Conservation (phyloP, 2,329 filamentous ascomycete species). For the Gliomastix tumulicola region DNA sequence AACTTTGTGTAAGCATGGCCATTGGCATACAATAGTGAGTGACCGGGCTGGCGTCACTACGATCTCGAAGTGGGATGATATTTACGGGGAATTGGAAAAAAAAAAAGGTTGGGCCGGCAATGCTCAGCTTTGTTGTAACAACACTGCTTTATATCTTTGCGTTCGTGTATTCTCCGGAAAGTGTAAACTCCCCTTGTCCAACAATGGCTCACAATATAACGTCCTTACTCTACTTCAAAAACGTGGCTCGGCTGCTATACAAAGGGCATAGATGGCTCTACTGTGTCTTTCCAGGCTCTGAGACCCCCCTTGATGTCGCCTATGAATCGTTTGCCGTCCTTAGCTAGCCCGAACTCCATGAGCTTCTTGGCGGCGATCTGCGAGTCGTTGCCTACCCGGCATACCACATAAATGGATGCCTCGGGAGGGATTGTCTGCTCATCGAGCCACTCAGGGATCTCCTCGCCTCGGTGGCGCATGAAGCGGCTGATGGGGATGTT, state of each 20-base stretch:
- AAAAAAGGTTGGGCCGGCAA: no score
- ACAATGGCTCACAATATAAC: not conserved
- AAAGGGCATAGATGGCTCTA: slow-evolving; percentile 54
- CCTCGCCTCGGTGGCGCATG: slow-evolving; percentile 37
- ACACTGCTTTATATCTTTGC: no score
- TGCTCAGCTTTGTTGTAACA: no score
- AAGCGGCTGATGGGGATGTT: slow-evolving; percentile 58
- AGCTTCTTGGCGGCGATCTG: slow-evolving; percentile 62
- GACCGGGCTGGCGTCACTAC: no score
- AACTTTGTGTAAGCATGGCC: slow-evolving; percentile 57
- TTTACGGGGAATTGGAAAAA: no score
- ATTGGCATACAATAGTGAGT: no score
- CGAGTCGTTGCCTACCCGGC: slow-evolving; percentile 71
- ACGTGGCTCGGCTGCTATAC: slow-evolving; percentile 28
- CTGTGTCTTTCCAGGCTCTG: slow-evolving; percentile 61
- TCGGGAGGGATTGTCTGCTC: slow-evolving; percentile 23
- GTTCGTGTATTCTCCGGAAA: slow-evolving; percentile 7
- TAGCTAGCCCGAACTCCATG: slow-evolving; percentile 50
- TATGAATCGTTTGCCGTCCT: slow-evolving; percentile 49
- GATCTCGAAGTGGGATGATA: no score
- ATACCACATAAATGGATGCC: slow-evolving; percentile 63
- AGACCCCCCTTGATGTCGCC: slow-evolving; percentile 68
- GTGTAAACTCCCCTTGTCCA: slow-evolving; percentile 14
- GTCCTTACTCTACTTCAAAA: no score
- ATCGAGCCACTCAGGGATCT: slow-evolving; percentile 23